Base-by-base conservation (phyloP, 495 filamentous ascomycete genomes). In the Podospora pseudocomata region DNA sequence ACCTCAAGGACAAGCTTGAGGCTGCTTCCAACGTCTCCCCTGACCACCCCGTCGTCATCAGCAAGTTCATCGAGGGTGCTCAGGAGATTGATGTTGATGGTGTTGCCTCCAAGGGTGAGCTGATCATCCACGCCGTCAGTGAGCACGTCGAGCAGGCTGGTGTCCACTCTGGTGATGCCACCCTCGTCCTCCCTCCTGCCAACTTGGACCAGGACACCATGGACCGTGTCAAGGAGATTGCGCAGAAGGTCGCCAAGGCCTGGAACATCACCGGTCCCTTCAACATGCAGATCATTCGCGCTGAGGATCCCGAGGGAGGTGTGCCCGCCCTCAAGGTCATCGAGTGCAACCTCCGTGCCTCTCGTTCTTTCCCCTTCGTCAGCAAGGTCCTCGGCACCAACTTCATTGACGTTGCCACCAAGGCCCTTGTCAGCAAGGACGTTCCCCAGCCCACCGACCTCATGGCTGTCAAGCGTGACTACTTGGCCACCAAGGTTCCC, bases 251-350 rank as follows among this genome's bases (percentile, higher is more conserved):
- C 28, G 94, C 94, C 68, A 92, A 95, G 80, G 94, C 95, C 59
- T 97, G 94, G 92, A 94, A 84, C 74, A 97, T 98, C 78, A 97
- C 92, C 19, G 94, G 94, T 56, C 94, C 94, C 49, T 98, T 97
- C 87, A 98, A 98, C 85, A 97, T 98, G 95, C 94, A 98, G 81
- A 96, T 98, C 80, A 98, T 98, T 86, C 97, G 97, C 82, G 93
- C 92, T 57, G 83, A 90, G 4, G 81, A 90, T 69, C 84, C 86
- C 19, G 89, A 90, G 66, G 89, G 88, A 61, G 89, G 87, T 30
- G 86, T 91, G 71, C 87, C 90, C 20, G 79, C 83, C 63, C 86
- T 98, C 61, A 98, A 98, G 84, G 94, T 97, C 73, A 98, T 98
- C 71, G 94, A 98, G 82, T 98, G 94, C 85, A 98, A 98, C 78